Conservation (phyloP, 331 rosid genomes). For the Acacia concinna region DNA sequence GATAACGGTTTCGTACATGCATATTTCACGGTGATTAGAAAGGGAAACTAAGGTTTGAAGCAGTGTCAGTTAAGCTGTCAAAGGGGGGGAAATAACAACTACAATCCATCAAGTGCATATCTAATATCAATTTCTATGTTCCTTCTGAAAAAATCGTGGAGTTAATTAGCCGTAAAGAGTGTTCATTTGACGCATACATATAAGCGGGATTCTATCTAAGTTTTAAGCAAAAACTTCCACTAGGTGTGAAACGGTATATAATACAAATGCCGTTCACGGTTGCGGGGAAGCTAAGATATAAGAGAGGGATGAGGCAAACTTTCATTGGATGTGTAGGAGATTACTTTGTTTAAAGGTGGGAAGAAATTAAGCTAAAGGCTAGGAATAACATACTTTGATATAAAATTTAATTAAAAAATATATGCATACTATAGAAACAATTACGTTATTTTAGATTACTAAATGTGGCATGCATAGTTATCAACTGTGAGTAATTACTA, state of each 20-base stretch:
- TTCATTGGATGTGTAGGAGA: background rate
- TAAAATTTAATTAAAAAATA: background rate
- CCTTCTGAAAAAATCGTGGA: background rate
- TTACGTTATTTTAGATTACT: background rate
- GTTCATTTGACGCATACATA: background rate
- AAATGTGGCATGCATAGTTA: background rate
- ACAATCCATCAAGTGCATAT: background rate
- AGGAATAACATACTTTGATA: background rate
- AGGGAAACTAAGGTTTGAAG: background rate
- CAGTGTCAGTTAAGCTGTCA: background rate
- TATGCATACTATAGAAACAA: background rate
- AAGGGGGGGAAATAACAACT: background rate
- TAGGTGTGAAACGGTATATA: background rate
- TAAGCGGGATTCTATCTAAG: no score
- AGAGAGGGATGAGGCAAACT: background rate
- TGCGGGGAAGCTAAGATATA: background rate
- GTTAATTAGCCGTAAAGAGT: background rate
- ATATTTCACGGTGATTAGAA: background rate
- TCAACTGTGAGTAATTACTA: background rate
- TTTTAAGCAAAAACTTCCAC: background rate
- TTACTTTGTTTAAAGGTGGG: background rate
- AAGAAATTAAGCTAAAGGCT: background rate
- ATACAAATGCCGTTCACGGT: background rate
- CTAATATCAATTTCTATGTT: background rate
- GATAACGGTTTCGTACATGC: background rate